Evolutionary conservation across 768 basidiomycete genomes (phyloP).

Genomic region (Panellus pusillus): DNA sequence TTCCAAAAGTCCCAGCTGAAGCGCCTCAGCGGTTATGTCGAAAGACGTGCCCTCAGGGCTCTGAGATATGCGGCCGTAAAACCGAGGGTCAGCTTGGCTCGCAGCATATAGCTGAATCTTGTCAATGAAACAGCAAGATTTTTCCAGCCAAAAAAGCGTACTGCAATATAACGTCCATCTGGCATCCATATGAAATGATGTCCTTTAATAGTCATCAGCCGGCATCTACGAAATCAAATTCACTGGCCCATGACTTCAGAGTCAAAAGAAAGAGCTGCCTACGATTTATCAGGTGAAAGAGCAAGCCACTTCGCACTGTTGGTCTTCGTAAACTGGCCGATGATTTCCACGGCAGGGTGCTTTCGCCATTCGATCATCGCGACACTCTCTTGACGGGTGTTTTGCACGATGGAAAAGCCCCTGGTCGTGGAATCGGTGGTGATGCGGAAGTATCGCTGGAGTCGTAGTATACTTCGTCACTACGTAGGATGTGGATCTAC

Average conservation of each 20-base stretch:
- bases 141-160: background rate
- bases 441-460: conserved; percentile 40
- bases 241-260: background rate
- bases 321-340: conserved; percentile 31
- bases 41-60: conserved; percentile 1
- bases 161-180: conserved; percentile 3
- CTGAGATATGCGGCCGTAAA: conserved; percentile 11
- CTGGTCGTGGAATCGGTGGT: conserved; percentile 33
- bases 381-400: conserved; percentile 30
- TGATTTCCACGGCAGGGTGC: conserved; percentile 33
- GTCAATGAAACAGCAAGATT: background rate
- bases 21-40: conserved; percentile 14
- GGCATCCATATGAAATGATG: conserved; percentile 15
- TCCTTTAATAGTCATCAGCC: conserved; percentile 9
- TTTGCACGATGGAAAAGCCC: conserved; percentile 37
- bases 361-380: conserved; percentile 41
- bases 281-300: conserved; percentile 39
- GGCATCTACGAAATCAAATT: background rate
- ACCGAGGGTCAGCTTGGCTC: conserved; percentile 5
- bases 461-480: no score
- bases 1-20: conserved; percentile 14
- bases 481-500: no score
- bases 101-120: conserved; percentile 9
- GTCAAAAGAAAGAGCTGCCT: background rate
- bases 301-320: conserved; percentile 36